Evolutionary conservation across 2,329 filamentous ascomycete species (phyloP).

Genomic region (Nothopassalora personata): DNA sequence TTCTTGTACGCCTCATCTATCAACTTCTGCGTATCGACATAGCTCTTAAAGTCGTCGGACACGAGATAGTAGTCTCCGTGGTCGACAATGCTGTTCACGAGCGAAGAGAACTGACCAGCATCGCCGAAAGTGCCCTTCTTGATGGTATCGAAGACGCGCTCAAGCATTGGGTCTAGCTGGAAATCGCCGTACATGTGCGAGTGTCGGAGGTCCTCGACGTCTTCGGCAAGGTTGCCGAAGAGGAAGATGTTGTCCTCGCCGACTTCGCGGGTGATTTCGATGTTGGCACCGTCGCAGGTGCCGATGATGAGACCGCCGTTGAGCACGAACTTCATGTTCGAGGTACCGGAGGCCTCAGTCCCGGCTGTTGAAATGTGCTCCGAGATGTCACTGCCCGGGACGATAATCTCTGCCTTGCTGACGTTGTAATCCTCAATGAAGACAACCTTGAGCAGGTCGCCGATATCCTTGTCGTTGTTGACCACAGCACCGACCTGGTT

Average conservation of each 20-base stretch:
- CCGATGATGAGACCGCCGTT: constrained; percentile 97
- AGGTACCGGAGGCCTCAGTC: constrained; percentile 81
- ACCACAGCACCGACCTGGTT: constrained; percentile 86
- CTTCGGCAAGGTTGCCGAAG: constrained; percentile 91
- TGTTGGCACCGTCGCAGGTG: constrained; percentile 95
- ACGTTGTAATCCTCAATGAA: constrained; percentile 99
- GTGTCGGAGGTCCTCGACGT: constrained; percentile 93
- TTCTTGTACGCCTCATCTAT: constrained; percentile 91
- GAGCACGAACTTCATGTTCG: constrained; percentile 99
- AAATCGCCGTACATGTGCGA: constrained; percentile 78
- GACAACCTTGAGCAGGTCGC: constrained; percentile 91
- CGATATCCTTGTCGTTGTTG: constrained; percentile 87
- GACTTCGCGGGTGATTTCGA: constrained; percentile 88
- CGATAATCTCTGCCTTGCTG: constrained; percentile 96
- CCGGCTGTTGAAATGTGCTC: constrained; percentile 98
- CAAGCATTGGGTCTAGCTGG: constrained; percentile 68
- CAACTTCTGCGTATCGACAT: constrained; percentile 81
- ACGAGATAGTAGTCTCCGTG: constrained; percentile 98
- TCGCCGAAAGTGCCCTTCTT: constrained; percentile 76
- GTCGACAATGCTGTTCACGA: constrained; percentile 78
- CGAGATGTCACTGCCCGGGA: constrained; percentile 89
- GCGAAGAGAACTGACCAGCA: constrained; percentile 68
- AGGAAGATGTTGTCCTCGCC: constrained; percentile 98
- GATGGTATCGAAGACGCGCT: constrained; percentile 79
- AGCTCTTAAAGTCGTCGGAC: constrained; percentile 94